Base-by-base conservation (phyloP, 441 rosid genomes). In the Erodium texanum region DNA sequence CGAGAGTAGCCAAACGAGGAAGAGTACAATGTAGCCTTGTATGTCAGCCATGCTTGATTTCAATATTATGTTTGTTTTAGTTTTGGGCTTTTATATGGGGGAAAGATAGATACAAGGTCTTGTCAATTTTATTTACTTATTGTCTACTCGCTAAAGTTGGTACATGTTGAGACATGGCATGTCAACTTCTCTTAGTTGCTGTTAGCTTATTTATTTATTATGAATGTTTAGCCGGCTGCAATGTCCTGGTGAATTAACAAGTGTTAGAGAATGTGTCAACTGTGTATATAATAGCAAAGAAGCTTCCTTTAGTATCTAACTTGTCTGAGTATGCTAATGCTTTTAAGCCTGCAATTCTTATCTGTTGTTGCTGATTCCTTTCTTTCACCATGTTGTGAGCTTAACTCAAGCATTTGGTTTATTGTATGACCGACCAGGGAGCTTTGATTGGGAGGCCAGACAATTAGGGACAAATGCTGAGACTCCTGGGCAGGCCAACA, bases 1-100 rank as follows among this genome's bases (percentile, higher is more conserved):
- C 10, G 88, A 78, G 56, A 77, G 67, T 18, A 84, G 69, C 82
- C 80, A 79, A 8, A 70, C 16, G 4, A 80, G 63, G 65, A 74
- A 41, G 58, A 80, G 72, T 8, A 75, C 2, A 6, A 68, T 18
- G 75, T 65, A 78, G 36, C 34, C 80, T 59, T 74, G 80, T 36
- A 69, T 59, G 68, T 75, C 76, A 50, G 68, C 77, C 85, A 86
- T 82, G 41, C 9, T 73, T 45, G 27, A 61, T 27, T 27, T 45
- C 32, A 62, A 27, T 62, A 24, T 45, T 9, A 20, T 23, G 11
- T 23, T 59, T 59, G 10, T 7, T 19, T 59, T 19, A 59, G 24
- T 24, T 18, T 4, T 3, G 29, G 1, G 29, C 15, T 59, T 59
- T 7, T 59, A 19, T 59, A 48, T 14, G 24, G 0, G 24, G 4